Base-by-base conservation (phyloP, 2,329 filamentous ascomycete genomes). In the Colletotrichum neosansevieriae region DNA sequence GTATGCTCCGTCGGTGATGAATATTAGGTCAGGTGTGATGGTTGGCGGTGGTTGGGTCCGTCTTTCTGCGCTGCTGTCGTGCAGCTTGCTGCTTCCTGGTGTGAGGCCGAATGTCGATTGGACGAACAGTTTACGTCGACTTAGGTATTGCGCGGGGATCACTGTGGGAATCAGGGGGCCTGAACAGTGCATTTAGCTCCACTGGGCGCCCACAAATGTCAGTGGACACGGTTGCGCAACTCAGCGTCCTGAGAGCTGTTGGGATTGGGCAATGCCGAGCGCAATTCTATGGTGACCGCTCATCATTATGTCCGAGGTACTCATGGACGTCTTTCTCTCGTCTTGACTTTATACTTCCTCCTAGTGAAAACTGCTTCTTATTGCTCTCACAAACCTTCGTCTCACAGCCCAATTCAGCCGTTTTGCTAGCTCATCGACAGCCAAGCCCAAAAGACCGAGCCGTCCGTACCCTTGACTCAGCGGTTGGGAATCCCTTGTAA, bases 181-280 rank as follows among this genome's bases (percentile, higher is more conserved):
- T 36, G 17, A 24, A 56, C 49, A 38, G 54, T 59, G 47, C 54
- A 19, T 29, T 9, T 15, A 21, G 53, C 47, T 36, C 61, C 47
- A 42, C 53, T 12, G 4, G 2, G 51, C 34, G 42, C 21, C 58
- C 63, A 63, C 58, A 7, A 34, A 21, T 50, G 19, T 45, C 32
- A 50, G 49, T 66, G 66, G 66, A 69, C 66, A 69, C 66, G 56
- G 54, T 69, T 64, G 61, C 65, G 54, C 60, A 53, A 59, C 21
- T 11, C 15, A 21, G 13, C 4, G 21, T 38, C 2, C 49, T 51
- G 15, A 17, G 36, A 19, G 47, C 29, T 32, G 32, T 44, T 38
- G 29, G 62, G 50, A 64, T 59, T 54, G 61, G 49, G 29, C 42
- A 51, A 59, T 59, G 32, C 21, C 49, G 21, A 49, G 17, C 34